These are phyloP conservation scores for Elongisporangium anandrum DNA, from an alignment of 352 stramenopile genomes.

Conservation along the genomic window DNA sequence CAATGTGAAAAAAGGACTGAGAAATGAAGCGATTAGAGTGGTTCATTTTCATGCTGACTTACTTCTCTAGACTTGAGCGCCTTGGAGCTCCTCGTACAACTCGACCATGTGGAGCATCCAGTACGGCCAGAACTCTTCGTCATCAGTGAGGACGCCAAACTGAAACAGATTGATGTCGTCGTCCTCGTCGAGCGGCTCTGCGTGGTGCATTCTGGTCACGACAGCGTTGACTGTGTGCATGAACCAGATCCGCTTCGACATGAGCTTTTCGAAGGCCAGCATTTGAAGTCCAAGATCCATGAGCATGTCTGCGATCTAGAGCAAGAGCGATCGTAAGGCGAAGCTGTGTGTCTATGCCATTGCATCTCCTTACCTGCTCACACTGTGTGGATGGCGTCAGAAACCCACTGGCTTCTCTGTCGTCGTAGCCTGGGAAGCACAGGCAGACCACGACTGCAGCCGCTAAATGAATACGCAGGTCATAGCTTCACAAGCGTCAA, in stretches of 20 bases:
- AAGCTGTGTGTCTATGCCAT: not conserved
- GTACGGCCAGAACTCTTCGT: not conserved
- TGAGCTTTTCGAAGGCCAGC: slow-evolving; percentile 10
- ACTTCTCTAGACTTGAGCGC: not conserved
- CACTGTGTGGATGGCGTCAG: slow-evolving; percentile 15
- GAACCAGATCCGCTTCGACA: slow-evolving; percentile 10
- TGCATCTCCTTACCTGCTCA: slow-evolving; percentile 13
- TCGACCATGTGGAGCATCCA: slow-evolving; percentile 1
- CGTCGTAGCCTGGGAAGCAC: not conserved
- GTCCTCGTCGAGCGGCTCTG: not conserved
- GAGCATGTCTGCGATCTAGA: slow-evolving; percentile 7
- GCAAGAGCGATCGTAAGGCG: not conserved
- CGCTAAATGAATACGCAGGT: not conserved
- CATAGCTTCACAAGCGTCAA: too few species aligned
- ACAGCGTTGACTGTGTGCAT: slow-evolving; percentile 11
- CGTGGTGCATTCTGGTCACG: slow-evolving; percentile 9
- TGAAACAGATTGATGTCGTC: not conserved
- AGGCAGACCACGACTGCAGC: not conserved
- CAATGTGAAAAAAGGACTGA: slow-evolving; percentile 12
- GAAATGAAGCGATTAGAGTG: slow-evolving; percentile 13
- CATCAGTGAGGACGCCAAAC: not conserved
- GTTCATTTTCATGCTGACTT: not conserved
- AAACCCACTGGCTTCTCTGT: not conserved
- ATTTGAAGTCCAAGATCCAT: slow-evolving; percentile 12
- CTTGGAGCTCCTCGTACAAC: not conserved